Evolutionary conservation across 139 green algal species (phyloP).

Genomic region (Tetraselmis striata): DNA sequence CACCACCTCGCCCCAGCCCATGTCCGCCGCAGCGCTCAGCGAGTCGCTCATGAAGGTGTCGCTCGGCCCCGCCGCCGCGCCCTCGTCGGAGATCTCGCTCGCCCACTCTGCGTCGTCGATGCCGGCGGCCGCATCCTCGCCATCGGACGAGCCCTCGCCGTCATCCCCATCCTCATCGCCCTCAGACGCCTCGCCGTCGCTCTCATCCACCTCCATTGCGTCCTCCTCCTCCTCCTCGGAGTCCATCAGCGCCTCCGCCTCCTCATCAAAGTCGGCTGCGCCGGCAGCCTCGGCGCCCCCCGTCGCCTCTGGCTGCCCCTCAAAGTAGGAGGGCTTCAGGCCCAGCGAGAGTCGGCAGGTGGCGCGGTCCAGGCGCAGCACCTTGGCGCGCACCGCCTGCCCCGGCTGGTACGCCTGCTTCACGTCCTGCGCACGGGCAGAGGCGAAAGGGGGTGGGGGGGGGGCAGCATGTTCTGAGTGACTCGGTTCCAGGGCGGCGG

Average conservation of each 20-base stretch:
- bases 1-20: neutral
- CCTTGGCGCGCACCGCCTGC: conserved; percentile 57
- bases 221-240: conserved; percentile 13
- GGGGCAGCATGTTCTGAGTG: too few relatives aligned
- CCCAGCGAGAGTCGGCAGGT: conserved; percentile 52
- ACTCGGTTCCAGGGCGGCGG: too few relatives aligned
- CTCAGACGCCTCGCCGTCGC: neutral
- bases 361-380: conserved; percentile 59
- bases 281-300: neutral
- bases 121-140: neutral
- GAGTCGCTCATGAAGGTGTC: neutral
- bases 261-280: conserved; percentile 32
- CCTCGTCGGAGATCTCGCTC: neutral
- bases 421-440: conserved; percentile 16
- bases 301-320: conserved; percentile 24
- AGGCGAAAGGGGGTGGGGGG: neutral
- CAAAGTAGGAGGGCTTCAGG: conserved; percentile 59
- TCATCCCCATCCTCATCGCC: neutral
- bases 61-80: neutral
- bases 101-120: neutral
- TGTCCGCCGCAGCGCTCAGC: neutral
- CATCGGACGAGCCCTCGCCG: neutral
- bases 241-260: conserved; percentile 6
- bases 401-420: conserved; percentile 13
- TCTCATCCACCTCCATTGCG: conserved; percentile 25